A percentile compares a stretch with the other conserved stretches of the same genome.
These are phyloP conservation scores for Neoboletus magnificus DNA, from an alignment of 768 basidiomycete genomes.

Conservation along the genomic window DNA sequence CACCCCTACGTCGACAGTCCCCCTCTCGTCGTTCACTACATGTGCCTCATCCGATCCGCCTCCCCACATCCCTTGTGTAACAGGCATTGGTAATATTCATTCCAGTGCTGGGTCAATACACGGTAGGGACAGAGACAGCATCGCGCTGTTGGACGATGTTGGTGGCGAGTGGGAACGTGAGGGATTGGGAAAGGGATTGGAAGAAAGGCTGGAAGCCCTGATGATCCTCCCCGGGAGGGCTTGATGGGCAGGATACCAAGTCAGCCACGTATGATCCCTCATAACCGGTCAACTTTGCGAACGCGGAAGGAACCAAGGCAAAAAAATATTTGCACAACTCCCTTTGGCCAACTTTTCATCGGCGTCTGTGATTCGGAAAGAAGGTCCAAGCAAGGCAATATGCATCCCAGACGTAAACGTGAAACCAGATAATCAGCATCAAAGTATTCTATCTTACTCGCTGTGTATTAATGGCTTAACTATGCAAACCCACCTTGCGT, in stretches of 20 bases:
- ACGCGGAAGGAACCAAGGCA: conserved; percentile 1
- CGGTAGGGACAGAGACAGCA: conserved; percentile 38
- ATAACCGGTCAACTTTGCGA: background rate
- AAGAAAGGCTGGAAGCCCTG: conserved; percentile 72
- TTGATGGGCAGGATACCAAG: conserved; percentile 9
- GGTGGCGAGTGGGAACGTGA: conserved; percentile 89
- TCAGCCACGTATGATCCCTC: background rate
- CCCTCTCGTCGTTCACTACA: conserved; percentile 71
- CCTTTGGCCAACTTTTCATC: background rate
- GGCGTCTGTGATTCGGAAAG: background rate
- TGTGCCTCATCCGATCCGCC: conserved; percentile 59
- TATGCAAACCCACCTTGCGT: conserved; percentile 16
- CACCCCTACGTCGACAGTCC: conserved; percentile 66
- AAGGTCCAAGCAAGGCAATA: background rate
- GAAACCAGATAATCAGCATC: conserved; percentile 18
- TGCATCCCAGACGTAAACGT: conserved; percentile 3
- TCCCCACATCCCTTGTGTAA: conserved; percentile 68
- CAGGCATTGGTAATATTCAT: conserved; percentile 37
- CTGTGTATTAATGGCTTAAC: conserved; percentile 25
- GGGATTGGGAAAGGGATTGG: conserved; percentile 77
- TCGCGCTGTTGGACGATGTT: conserved; percentile 53
- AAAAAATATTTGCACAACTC: background rate
- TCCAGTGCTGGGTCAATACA: conserved; percentile 28
- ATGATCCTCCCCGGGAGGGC: conserved; percentile 32
- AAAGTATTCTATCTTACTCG: conserved; percentile 24